Conservation (phyloP, 78 protist species). For the Dictyostelium intermedium region DNA sequence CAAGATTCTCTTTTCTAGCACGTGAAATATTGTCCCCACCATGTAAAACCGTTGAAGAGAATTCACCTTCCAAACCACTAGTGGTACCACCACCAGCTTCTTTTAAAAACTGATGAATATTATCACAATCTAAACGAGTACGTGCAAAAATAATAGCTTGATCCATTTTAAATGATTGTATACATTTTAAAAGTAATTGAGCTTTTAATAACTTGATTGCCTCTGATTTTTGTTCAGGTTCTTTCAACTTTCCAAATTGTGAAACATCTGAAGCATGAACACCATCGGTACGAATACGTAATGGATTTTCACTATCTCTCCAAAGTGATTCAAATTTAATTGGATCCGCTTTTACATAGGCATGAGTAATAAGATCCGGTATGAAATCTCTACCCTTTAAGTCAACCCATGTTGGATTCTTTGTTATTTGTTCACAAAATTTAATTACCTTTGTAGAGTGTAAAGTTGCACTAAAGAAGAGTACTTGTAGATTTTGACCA, state of each 20-base stretch:
- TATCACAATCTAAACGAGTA: constrained; percentile 90
- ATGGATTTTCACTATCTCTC: constrained; percentile 11
- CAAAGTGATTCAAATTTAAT: neutral
- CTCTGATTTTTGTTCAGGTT: constrained; percentile 81
- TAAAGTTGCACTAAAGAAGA: constrained; percentile 92
- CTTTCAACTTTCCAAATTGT: neutral
- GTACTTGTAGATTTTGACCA: constrained; percentile 50
- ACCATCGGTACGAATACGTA: constrained; percentile 75
- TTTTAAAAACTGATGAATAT: constrained; percentile 62
- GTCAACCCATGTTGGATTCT: constrained; percentile 92
- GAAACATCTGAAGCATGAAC: constrained; percentile 61
- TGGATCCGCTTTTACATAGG: constrained; percentile 65
- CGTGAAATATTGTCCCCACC: neutral
- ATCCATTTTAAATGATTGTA: constrained; percentile 88
- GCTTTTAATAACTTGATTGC: constrained; percentile 84
- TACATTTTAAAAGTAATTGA: constrained; percentile 8
- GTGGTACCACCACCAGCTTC: constrained; percentile 31
- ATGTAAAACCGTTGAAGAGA: constrained; percentile 65
- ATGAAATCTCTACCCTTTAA: constrained; percentile 90
- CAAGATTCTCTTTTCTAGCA: constrained; percentile 72
- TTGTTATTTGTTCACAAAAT: constrained; percentile 66
- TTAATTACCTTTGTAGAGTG: constrained; percentile 76
- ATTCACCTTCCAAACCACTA: constrained; percentile 8
- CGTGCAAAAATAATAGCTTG: constrained; percentile 92
- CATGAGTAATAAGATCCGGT: constrained; percentile 83